Evolutionary conservation across 768 basidiomycete genomes (phyloP), one percentile per base, ranked within the genome.

Genomic region (Boletus speciosus): DNA sequence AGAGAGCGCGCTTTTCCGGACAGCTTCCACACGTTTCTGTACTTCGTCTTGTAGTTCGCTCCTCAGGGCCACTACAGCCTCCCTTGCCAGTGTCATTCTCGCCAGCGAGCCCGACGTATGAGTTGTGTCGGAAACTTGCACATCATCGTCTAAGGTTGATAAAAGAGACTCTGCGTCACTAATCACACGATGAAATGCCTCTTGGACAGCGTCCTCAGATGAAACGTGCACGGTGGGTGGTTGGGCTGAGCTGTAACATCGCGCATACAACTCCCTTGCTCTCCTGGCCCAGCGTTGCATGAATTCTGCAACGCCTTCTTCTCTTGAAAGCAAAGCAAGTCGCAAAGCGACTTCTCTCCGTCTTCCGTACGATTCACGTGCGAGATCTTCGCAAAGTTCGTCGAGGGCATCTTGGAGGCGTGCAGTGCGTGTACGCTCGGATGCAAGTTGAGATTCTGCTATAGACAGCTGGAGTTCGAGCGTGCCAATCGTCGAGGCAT

Each of bases 341-440:
- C 90, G 72, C 27, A 90, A 62, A 0, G 80, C 74, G 1, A 90
- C 79, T 62, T 93, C 90, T 34, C 86, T 74, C 23, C 90, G 73
- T 16, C 90, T 79, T 3, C 88, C 90, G 54, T 82, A 88, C 0
- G 79, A 75, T 65, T 91, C 90, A 29, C 84, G 81, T 35, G 84
- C 77, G 31, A 89, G 74, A 49, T 90, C 86, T 36, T 83, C 81
- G 0, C 85, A 84, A 0, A 90, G 71, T 41, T 88, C 84, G 55
- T 90, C 88, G 16, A 93, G 71, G 1, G 81, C 80, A 29, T 66
- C 65, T 6, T 85, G 81, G n/a, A 91, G 70, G 7, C 75, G 76
- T 21, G 76, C 74, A 0, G 74, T 70, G 11, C 76, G 76, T 1
- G 66, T 50, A 55, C 76, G 74, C 36, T 83, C 77, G 5, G 72